Percentiles rank a stretch among this genome's conserved stretches.
These are phyloP conservation scores for Emmonsia crescens DNA, from an alignment of 2,329 filamentous ascomycete genomes.

Conservation along the genomic window DNA sequence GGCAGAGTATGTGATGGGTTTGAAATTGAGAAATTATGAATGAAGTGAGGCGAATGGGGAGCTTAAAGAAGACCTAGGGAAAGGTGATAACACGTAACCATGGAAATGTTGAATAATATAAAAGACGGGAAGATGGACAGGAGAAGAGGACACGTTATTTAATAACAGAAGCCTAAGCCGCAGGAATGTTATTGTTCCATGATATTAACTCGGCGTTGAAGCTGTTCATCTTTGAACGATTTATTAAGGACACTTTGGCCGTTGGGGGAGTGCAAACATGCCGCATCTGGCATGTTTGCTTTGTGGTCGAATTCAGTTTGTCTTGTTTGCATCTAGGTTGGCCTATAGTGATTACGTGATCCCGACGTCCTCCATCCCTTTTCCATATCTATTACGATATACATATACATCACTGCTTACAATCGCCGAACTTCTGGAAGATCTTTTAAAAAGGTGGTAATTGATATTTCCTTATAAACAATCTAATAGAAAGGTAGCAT, in stretches of 20 bases:
- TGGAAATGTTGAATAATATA: neutral
- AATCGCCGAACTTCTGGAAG: too few species aligned
- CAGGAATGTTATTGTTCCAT: constrained; percentile 1
- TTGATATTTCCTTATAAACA: neutral
- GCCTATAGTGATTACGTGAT: too few species aligned
- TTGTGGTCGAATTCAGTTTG: neutral
- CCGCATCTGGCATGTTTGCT: constrained; percentile 9
- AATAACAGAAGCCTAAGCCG: neutral
- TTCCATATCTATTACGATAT: too few species aligned
- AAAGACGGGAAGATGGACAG: neutral
- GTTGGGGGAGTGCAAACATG: constrained; percentile 11
- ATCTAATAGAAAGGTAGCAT: neutral
- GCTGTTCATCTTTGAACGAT: neutral
- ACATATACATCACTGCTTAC: too few species aligned
- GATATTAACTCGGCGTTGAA: neutral
- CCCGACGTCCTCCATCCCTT: too few species aligned
- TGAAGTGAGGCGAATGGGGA: neutral
- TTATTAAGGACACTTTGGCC: constrained; percentile 16
- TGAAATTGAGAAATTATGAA: neutral
- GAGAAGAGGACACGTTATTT: constrained; percentile 13
- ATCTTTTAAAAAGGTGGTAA: neutral
- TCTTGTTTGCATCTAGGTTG: neutral
- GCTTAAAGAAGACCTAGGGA: constrained; percentile 1
- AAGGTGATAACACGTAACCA: neutral
- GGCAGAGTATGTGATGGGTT: neutral